These are phyloP conservation scores for Venturia nashicola DNA, from an alignment of 2,329 filamentous ascomycete genomes.

Conservation along the genomic window DNA sequence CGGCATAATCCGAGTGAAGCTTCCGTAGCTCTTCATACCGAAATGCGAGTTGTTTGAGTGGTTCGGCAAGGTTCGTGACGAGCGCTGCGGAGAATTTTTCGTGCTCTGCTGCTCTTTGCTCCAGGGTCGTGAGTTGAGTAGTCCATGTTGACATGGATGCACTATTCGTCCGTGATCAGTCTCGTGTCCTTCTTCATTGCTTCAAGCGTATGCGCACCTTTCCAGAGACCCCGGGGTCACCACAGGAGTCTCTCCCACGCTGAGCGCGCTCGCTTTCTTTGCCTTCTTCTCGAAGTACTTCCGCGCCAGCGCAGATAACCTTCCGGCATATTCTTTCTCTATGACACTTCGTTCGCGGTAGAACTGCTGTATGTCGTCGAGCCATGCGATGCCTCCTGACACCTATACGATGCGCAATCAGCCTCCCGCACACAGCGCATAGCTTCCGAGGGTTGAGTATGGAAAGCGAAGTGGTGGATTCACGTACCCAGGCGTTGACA, in stretches of 20 bases:
- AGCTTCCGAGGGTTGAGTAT: conserved; percentile 11
- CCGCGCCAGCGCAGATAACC: conserved; percentile 76
- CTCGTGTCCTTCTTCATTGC: background rate
- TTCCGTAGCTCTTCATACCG: conserved; percentile 90
- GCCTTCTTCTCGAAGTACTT: conserved; percentile 98
- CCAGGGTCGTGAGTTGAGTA: conserved; percentile 81
- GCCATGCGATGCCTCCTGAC: conserved; percentile 77
- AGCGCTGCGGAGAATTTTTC: conserved; percentile 73
- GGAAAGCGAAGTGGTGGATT: conserved; percentile 13
- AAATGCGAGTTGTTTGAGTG: conserved; percentile 59
- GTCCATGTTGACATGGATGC: conserved; percentile 96
- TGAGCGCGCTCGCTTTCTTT: conserved; percentile 74
- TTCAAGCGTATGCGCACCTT: conserved; percentile 39
- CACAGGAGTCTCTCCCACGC: conserved; percentile 82
- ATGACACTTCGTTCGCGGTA: conserved; percentile 90
- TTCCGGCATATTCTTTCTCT: conserved; percentile 92
- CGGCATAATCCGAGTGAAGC: conserved; percentile 76
- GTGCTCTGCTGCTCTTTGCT: conserved; percentile 78
- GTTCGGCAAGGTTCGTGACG: conserved; percentile 70
- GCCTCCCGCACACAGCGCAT: background rate
- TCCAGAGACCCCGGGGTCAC: conserved; percentile 94
- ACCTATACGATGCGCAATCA: conserved; percentile 35
- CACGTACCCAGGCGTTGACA: conserved; percentile 71
- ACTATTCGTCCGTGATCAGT: conserved; percentile 29
- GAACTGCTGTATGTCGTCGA: conserved; percentile 94